Conservation (phyloP, 768 basidiomycete genomes). For the Kondoa malvinella region DNA sequence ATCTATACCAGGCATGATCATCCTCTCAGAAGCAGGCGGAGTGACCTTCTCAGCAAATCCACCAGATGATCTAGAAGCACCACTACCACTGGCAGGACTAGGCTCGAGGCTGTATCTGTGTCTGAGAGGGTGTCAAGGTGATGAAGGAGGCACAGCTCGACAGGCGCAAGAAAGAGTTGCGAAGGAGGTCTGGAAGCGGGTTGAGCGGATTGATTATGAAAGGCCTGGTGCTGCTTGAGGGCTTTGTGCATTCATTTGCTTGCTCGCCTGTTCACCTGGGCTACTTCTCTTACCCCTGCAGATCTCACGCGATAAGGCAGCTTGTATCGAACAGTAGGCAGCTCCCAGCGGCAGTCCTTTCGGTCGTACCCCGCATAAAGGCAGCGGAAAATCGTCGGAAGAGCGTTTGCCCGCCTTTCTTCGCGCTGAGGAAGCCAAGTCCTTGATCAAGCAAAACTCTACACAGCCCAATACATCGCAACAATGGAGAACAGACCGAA, state of each 20-base stretch:
- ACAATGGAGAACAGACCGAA: not conserved
- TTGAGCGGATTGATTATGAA: not conserved
- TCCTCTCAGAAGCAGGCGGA: not conserved
- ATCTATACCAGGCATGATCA: not conserved
- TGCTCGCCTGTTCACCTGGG: too few relatives aligned
- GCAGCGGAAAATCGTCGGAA: too few relatives aligned
- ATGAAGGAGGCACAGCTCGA: not conserved
- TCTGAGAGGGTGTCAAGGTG: not conserved
- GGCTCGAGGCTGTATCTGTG: not conserved
- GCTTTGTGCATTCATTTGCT: too few relatives aligned
- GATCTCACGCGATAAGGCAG: too few relatives aligned
- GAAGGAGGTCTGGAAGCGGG: not conserved
- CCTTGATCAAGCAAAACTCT: too few relatives aligned
- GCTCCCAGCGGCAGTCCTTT: too few relatives aligned
- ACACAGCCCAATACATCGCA: not conserved
- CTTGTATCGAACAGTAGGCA: too few relatives aligned
- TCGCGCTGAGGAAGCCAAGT: too few relatives aligned
- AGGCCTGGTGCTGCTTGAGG: too few relatives aligned
- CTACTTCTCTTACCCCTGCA: too few relatives aligned
- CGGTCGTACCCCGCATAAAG: too few relatives aligned
- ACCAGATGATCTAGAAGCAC: not conserved
- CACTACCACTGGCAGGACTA: not conserved
- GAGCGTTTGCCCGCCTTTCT: too few relatives aligned
- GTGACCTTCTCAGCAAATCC: not conserved
- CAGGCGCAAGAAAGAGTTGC: not conserved